Conservation (phyloP, 495 filamentous ascomycete species). For the Gamarada debralockiae region DNA sequence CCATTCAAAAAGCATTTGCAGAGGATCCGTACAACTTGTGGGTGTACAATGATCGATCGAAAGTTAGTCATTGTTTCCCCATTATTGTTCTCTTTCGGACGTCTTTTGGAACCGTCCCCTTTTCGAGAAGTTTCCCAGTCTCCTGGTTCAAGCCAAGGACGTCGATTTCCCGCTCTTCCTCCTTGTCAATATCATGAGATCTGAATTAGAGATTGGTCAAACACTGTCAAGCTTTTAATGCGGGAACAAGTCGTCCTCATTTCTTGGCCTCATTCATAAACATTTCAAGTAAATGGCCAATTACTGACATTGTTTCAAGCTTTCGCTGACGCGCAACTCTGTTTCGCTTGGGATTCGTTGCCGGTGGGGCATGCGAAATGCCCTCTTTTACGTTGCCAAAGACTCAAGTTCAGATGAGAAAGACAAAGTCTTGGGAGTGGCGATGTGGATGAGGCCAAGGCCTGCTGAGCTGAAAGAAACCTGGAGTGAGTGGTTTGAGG, state of each 20-base stretch:
- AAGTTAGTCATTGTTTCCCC: conserved; percentile 32
- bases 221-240: no score
- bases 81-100: no score
- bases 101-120: no score
- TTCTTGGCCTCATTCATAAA: background rate
- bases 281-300: background rate
- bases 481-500: conserved; percentile 54
- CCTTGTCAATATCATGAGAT: no score
- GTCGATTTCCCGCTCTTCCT: no score
- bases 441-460: conserved; percentile 59
- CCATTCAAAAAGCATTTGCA: conserved; percentile 51
- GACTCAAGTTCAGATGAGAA: conserved; percentile 30
- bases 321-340: conserved; percentile 19
- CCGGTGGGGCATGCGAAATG: conserved; percentile 57
- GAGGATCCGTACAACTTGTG: conserved; percentile 64
- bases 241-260: no score
- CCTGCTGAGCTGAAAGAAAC: conserved; percentile 34
- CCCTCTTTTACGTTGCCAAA: conserved; percentile 62
- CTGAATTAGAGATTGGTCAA: no score
- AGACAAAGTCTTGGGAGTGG: conserved; percentile 52
- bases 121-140: no score
- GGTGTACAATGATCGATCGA: conserved; percentile 51
- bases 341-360: conserved; percentile 47
- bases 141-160: no score
- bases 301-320: conserved; percentile 14